A percentile compares a stretch with the other conserved stretches of the same genome.
phyloP scores from a whole-genome alignment of 2,329 filamentous ascomycete genomes.

The Ceratocystis cubensis region DNA sequence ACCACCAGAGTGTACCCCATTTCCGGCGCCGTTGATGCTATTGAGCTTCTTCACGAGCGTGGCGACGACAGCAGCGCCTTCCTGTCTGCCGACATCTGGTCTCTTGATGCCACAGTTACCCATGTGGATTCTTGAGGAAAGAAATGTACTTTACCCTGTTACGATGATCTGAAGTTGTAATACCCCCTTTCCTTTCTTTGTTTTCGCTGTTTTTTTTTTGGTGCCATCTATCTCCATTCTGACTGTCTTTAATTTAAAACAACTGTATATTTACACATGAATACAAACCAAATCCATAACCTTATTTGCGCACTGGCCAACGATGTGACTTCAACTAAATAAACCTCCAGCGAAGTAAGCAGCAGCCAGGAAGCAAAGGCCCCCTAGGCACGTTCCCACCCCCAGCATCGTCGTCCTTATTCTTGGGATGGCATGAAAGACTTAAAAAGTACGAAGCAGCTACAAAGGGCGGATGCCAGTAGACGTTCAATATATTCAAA shows the following conservation, averaged over 20 bases:
- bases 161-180: constrained; percentile 5
- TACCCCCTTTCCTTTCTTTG: not conserved
- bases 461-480: too few relatives aligned
- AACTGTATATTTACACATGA: not conserved
- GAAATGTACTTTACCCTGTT: not conserved
- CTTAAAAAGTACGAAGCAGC: too few relatives aligned
- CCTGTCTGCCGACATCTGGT: constrained; percentile 18
- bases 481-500: too few relatives aligned
- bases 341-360: too few relatives aligned
- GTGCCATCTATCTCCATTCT: not conserved
- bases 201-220: not conserved
- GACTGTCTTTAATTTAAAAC: not conserved
- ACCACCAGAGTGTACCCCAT: constrained; percentile 24
- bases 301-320: too few relatives aligned
- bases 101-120: constrained; percentile 11
- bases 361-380: too few relatives aligned
- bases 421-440: too few relatives aligned
- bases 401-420: too few relatives aligned
- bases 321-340: too few relatives aligned
- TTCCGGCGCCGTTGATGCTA: constrained; percentile 18
- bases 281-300: too few relatives aligned
- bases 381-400: too few relatives aligned
- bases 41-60: constrained; percentile 22
- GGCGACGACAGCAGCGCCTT: constrained; percentile 12
- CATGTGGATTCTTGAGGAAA: constrained; percentile 2